These are phyloP conservation scores for Cerrena zonata DNA, from an alignment of 1,284 basidiomycete genomes.

Conservation along the genomic window DNA sequence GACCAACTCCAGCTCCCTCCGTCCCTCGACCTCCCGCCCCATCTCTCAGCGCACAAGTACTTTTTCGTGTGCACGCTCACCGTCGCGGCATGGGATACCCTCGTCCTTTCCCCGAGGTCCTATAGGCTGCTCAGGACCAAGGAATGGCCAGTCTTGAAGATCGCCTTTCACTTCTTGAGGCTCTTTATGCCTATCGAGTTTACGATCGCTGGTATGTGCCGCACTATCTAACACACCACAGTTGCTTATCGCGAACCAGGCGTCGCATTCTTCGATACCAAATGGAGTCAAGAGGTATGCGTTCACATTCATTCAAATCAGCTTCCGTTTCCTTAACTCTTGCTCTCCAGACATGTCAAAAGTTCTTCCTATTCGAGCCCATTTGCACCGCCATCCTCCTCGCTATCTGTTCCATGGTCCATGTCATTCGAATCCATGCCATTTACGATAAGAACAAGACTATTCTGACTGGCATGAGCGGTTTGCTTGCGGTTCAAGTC, in stretches of 20 bases:
- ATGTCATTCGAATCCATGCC: conserved; percentile 69
- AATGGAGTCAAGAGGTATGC: conserved; percentile 50
- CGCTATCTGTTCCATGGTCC: conserved; percentile 62
- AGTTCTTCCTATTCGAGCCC: conserved; percentile 78
- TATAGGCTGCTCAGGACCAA: conserved; percentile 63
- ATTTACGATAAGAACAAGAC: conserved; percentile 61
- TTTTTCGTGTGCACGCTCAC: conserved; percentile 81
- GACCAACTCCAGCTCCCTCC: conserved; percentile 29
- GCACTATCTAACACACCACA: background rate
- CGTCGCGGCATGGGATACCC: conserved; percentile 79
- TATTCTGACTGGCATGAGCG: conserved; percentile 50
- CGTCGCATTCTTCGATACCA: conserved; percentile 76
- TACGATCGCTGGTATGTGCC: conserved; percentile 57
- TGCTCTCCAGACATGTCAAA: conserved; percentile 47
- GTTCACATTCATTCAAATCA: background rate
- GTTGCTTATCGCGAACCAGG: conserved; percentile 33
- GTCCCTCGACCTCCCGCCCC: conserved; percentile 65
- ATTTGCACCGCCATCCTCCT: conserved; percentile 74
- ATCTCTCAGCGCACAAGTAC: conserved; percentile 77
- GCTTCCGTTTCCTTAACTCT: conserved; percentile 11
- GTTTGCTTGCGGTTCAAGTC: conserved; percentile 58
- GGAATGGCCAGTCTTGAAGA: conserved; percentile 72
- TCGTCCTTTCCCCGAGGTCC: conserved; percentile 71
- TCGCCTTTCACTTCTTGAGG: conserved; percentile 67
- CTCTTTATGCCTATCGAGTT: conserved; percentile 74